These are phyloP conservation scores for Backusella tarrabulga DNA, from an alignment of 192 early-diverging fungal genomes.

Conservation along the genomic window DNA sequence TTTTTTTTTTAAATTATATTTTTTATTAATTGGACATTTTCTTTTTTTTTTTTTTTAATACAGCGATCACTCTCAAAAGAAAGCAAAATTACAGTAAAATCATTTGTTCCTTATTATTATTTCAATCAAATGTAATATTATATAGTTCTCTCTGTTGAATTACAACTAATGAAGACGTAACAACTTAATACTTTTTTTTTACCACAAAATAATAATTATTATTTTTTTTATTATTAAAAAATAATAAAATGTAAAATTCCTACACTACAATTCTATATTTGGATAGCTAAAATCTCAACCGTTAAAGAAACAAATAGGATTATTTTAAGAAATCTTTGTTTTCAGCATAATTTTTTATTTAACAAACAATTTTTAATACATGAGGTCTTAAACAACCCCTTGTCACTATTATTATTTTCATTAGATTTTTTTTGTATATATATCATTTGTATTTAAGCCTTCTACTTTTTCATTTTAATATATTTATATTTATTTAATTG, in stretches of 20 bases:
- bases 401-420: neutral
- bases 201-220: neutral
- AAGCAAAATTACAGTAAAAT: neutral
- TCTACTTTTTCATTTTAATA: neutral
- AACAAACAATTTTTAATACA: neutral
- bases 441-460: neutral
- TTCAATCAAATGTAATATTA: neutral
- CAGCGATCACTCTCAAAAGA: neutral
- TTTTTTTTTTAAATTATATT: neutral
- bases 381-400: neutral
- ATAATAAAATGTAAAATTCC: constrained; percentile 7
- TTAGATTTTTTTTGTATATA: neutral
- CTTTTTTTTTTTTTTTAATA: neutral
- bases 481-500: neutral
- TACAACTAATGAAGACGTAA: neutral
- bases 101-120: neutral
- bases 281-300: neutral
- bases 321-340: neutral
- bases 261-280: neutral
- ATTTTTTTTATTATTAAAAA: neutral
- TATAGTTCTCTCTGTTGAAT: neutral
- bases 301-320: constrained; percentile 8
- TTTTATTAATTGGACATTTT: neutral
- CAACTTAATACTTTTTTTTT: neutral
- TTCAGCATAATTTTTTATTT: neutral